Percentiles rank a stretch among this genome's conserved stretches.
Evolutionary conservation across 1,139 yeast genomes (phyloP).

Genomic region (Scheffersomyces lignicola): DNA sequence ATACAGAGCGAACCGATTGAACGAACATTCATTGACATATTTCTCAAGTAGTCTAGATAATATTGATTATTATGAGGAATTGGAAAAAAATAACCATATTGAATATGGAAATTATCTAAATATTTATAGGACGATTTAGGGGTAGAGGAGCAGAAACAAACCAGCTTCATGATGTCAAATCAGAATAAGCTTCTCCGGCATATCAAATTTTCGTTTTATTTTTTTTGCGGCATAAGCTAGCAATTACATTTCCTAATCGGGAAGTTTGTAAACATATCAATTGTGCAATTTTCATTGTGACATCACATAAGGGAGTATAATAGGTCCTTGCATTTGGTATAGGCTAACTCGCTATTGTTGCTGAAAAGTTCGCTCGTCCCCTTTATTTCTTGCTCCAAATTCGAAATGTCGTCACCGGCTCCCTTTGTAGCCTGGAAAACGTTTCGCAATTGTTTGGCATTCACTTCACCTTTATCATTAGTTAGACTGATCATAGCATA

Average conservation of each 20-base stretch:
- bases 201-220: no score
- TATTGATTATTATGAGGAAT: no score
- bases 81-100: no score
- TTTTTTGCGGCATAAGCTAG: slow-evolving; percentile 5
- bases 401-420: slow-evolving; percentile 13
- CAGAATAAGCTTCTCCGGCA: background rate
- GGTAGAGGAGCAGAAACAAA: no score
- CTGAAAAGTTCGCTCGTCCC: slow-evolving; percentile 9
- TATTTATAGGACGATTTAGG: no score
- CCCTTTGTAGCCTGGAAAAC: slow-evolving; percentile 7
- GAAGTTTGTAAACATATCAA: slow-evolving; percentile 11
- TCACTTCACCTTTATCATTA: slow-evolving; percentile 5
- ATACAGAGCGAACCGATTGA: background rate
- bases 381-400: slow-evolving; percentile 13
- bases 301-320: slow-evolving; percentile 6
- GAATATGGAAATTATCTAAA: no score
- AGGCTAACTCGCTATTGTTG: slow-evolving; percentile 11
- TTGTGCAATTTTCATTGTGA: background rate
- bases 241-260: slow-evolving; percentile 15
- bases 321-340: slow-evolving; percentile 17
- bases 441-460: slow-evolving; percentile 10
- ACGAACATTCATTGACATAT: slow-evolving; percentile 3
- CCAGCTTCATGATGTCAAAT: slow-evolving; percentile 1
- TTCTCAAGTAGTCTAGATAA: background rate
- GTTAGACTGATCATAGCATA: slow-evolving; percentile 8